Evolutionary conservation across 148 eudicot genomes (phyloP).

Genomic region (Rhododendron williamsianum): DNA sequence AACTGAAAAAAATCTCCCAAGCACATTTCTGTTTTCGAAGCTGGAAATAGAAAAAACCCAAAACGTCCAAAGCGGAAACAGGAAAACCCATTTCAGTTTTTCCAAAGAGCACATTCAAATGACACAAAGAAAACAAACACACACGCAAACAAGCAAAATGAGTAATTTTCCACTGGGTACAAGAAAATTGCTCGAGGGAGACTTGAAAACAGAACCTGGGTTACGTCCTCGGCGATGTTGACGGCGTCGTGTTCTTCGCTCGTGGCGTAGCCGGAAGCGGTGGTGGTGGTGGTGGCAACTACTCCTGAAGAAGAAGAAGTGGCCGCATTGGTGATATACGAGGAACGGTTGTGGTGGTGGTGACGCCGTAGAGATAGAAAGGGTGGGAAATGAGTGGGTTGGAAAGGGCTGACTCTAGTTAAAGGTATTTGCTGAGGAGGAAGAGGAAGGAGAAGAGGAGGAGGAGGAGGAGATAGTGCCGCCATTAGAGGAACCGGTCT

Average conservation of each 20-base stretch:
- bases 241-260: slow-evolving; percentile 31
- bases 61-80: too few species aligned
- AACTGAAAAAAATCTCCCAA: too few species aligned
- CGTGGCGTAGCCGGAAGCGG: neutral
- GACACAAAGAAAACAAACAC: neutral
- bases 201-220: slow-evolving; percentile 35
- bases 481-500: neutral
- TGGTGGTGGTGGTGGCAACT: neutral
- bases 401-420: neutral
- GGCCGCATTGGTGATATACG: neutral
- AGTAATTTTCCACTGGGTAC: neutral
- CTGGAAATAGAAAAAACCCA: too few species aligned
- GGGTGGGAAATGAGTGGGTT: neutral
- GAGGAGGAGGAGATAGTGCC: neutral
- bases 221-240: slow-evolving; percentile 64
- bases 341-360: neutral
- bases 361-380: neutral
- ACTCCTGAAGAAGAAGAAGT: neutral
- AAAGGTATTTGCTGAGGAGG: neutral
- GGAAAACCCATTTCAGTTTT: too few species aligned
- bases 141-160: neutral
- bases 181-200: neutral
- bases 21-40: too few species aligned
- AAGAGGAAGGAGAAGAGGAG: neutral
- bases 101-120: neutral